phyloP scores from a whole-genome alignment of 495 filamentous ascomycete genomes.

The Terfezia boudieri region DNA sequence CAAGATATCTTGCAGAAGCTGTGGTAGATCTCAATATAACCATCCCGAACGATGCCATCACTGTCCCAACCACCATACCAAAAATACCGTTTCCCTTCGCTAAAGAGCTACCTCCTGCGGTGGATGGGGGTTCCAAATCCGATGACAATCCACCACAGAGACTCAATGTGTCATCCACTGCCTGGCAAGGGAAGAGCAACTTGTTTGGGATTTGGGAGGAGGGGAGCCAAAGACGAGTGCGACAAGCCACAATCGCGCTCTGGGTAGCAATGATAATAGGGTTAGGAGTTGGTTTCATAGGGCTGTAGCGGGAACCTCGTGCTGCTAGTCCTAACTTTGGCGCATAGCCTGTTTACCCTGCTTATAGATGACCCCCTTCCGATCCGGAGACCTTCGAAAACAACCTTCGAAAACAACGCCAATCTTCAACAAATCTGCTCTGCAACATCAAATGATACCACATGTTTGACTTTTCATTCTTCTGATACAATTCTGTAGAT shows the following conservation, averaged over 20 bases:
- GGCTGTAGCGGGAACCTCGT: no score
- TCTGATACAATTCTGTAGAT: no score
- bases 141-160: not conserved
- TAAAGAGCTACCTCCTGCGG: not conserved
- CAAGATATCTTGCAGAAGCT: not conserved
- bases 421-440: no score
- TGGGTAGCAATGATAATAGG: no score
- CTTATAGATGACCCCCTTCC: no score
- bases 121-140: not conserved
- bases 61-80: not conserved
- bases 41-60: not conserved
- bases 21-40: not conserved
- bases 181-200: not conserved
- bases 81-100: not conserved
- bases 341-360: no score
- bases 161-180: not conserved
- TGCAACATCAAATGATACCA: no score
- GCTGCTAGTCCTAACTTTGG: no score
- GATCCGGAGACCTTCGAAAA: no score
- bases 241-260: not conserved
- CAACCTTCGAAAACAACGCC: no score
- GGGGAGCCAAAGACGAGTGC: not conserved
- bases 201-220: conserved; percentile 2
- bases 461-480: no score
- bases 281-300: no score